A percentile compares a stretch with the other conserved stretches of the same genome.
phyloP scores from a whole-genome alignment of 1,139 yeast species.

The Williopsis jadinii region DNA sequence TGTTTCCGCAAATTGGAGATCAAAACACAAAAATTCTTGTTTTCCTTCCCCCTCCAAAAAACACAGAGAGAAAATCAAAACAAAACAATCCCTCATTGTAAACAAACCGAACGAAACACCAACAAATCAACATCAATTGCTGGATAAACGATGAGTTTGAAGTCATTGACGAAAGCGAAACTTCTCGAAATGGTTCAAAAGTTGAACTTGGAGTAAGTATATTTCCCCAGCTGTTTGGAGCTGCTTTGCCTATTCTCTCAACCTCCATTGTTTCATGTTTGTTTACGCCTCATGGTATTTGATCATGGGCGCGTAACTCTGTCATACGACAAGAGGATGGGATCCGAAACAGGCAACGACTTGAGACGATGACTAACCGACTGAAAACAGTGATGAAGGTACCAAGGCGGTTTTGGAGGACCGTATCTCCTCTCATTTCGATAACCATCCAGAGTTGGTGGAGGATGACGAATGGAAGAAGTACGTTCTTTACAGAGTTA shows the following conservation, averaged over 20 bases:
- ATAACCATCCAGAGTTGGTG: constrained; percentile 25
- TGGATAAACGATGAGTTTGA: constrained; percentile 22
- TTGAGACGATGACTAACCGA: too few species aligned
- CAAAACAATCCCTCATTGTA: too few species aligned
- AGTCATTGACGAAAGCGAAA: constrained; percentile 28
- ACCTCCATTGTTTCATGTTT: constrained; percentile 23
- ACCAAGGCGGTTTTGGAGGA: constrained; percentile 24
- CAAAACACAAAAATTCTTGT: neutral
- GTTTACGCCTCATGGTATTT: neutral
- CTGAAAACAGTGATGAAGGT: constrained; percentile 18
- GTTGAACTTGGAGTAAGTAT: constrained; percentile 27
- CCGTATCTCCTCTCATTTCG: constrained; percentile 21
- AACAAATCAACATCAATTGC: too few species aligned
- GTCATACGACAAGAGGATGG: neutral
- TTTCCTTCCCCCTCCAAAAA: too few species aligned
- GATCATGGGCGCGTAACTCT: neutral
- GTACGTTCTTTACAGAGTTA: constrained; percentile 20
- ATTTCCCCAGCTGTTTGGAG: neutral
- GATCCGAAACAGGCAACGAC: too few species aligned
- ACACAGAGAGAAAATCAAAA: too few species aligned
- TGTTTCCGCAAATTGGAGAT: neutral
- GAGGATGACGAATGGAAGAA: constrained; percentile 19
- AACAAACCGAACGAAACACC: too few species aligned
- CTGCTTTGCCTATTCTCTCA: constrained; percentile 6
- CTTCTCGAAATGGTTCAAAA: constrained; percentile 29